Percentiles rank a stretch among this genome's conserved stretches.
Conservation (phyloP, 495 filamentous ascomycete genomes). For the Lindgomyces ingoldianus region DNA sequence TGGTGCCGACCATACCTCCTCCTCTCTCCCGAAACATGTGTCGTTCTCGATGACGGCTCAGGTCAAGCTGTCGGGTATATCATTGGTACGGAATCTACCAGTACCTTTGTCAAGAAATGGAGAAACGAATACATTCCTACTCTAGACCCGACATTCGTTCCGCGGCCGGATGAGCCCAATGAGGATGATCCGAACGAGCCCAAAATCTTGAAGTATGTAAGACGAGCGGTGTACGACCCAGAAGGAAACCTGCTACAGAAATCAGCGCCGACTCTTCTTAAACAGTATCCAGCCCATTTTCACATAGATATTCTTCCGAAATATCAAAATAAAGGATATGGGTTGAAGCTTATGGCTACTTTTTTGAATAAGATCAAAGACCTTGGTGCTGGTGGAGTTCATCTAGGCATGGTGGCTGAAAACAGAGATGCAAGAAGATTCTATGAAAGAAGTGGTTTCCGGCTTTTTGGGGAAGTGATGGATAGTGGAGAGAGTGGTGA, state of each 20-base stretch:
- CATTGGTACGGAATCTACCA: conserved; percentile 20
- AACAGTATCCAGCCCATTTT: conserved; percentile 27
- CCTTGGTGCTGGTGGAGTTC: conserved; percentile 12
- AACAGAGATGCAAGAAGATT: conserved; percentile 24
- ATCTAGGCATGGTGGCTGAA: conserved; percentile 20
- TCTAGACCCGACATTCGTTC: conserved; percentile 10
- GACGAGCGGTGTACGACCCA: conserved; percentile 4
- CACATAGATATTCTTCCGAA: conserved; percentile 28
- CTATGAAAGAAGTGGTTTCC: conserved; percentile 30
- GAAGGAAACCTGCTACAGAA: conserved; percentile 16
- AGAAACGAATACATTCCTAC: conserved; percentile 3
- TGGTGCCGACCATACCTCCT: conserved; percentile 24
- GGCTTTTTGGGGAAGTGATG: conserved; percentile 15
- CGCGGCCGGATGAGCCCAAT: background rate
- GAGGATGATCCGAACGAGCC: conserved; percentile 2
- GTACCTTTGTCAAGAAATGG: conserved; percentile 2
- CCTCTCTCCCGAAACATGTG: conserved; percentile 21
- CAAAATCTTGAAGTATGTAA: background rate
- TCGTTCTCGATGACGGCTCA: conserved; percentile 26
- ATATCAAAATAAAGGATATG: conserved; percentile 17
- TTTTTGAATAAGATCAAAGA: conserved; percentile 17
- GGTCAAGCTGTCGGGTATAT: conserved; percentile 28
- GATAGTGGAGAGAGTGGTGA: conserved; percentile 27
- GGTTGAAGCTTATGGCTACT: background rate
- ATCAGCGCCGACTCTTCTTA: background rate